phyloP scores from a whole-genome alignment of 2,329 filamentous ascomycete species.

The Ramichloridium luteum region DNA sequence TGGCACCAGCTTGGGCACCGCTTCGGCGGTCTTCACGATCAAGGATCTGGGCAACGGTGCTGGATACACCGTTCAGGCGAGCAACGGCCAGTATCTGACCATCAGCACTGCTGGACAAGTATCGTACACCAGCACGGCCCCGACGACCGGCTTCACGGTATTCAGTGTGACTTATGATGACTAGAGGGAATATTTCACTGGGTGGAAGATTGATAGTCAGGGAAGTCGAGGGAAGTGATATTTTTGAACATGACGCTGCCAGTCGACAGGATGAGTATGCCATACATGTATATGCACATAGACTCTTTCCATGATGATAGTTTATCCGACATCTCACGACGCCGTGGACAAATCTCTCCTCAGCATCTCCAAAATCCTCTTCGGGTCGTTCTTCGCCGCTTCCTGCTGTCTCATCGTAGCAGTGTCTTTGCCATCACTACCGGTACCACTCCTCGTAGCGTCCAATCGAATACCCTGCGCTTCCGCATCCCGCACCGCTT shows the following conservation, averaged over 20 bases:
- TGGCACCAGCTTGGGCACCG: not conserved
- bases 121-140: constrained; percentile 2
- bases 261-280: no score
- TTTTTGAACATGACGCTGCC: no score
- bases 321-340: not conserved
- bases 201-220: no score
- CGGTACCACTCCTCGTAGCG: no score
- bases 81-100: constrained; percentile 16
- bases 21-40: constrained; percentile 23
- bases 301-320: not conserved
- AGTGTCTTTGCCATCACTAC: no score
- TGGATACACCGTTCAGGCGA: constrained; percentile 22
- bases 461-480: no score
- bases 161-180: constrained; percentile 25
- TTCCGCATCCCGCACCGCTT: constrained; percentile 6
- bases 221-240: no score
- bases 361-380: constrained; percentile 32
- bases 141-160: constrained; percentile 16
- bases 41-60: constrained; percentile 26
- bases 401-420: no score
- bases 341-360: constrained; percentile 28
- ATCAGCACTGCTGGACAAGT: constrained; percentile 12
- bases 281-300: not conserved
- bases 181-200: constrained; percentile 2
- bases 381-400: no score